Percentiles rank a stretch among this genome's conserved stretches.
phyloP scores from a whole-genome alignment of 805 yeast species.

The Clavispora santaluciae region DNA sequence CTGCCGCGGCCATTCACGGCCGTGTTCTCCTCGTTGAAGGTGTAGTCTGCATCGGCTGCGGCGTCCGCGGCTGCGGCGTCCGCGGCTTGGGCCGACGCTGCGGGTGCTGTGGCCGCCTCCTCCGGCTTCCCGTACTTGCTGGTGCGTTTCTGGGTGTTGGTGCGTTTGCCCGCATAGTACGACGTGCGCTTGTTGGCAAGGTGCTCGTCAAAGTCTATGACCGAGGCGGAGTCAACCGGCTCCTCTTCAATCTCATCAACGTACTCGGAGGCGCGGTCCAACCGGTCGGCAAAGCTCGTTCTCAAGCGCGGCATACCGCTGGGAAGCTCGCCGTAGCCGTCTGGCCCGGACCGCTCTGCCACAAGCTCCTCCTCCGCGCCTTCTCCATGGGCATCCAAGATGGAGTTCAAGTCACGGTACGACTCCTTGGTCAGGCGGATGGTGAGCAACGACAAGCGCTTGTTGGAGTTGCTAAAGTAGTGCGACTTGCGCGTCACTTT shows the following conservation, averaged over 20 bases:
- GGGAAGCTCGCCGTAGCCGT: not conserved
- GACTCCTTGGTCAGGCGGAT: constrained; percentile 66
- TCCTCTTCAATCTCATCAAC: constrained; percentile 26
- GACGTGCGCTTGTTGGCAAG: constrained; percentile 35
- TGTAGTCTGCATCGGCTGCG: constrained; percentile 19
- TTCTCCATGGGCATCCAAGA: constrained; percentile 24
- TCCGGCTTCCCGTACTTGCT: not conserved
- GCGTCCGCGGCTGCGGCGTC: constrained; percentile 18
- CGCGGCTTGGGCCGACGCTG: constrained; percentile 14
- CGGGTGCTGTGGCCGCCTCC: too few relatives aligned
- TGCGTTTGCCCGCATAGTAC: constrained; percentile 27
- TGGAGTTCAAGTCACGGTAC: constrained; percentile 50
- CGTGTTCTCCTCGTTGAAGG: constrained; percentile 8
- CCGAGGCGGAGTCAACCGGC: constrained; percentile 33
- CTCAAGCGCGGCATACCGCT: constrained; percentile 21
- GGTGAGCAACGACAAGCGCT: constrained; percentile 67
- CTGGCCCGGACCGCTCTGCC: not conserved
- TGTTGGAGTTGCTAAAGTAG: constrained; percentile 52
- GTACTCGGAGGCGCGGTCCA: constrained; percentile 27
- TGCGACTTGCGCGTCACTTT: constrained; percentile 66
- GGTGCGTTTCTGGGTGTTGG: constrained; percentile 4
- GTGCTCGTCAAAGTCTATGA: constrained; percentile 39
- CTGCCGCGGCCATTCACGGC: constrained; percentile 2
- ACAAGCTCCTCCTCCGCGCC: constrained; percentile 18
- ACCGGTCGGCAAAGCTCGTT: constrained; percentile 41